These are phyloP conservation scores for Phytophthora kernoviae DNA, from an alignment of 352 stramenopile genomes.

Conservation along the genomic window DNA sequence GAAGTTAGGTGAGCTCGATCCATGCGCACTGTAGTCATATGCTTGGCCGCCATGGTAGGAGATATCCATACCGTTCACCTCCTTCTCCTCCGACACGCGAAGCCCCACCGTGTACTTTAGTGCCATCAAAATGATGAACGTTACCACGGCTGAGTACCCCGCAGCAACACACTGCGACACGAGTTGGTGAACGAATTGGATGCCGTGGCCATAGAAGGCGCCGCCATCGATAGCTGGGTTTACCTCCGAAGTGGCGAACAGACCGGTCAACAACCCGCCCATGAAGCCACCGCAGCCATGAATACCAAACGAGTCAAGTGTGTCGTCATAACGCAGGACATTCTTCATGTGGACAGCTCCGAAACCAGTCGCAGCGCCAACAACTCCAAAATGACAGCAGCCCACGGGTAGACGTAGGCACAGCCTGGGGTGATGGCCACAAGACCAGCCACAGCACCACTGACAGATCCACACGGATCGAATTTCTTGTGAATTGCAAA, in stretches of 20 bases:
- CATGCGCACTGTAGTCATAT: conserved; percentile 50
- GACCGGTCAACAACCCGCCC: conserved; percentile 66
- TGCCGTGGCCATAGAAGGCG: conserved; percentile 53
- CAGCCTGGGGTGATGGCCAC: conserved; percentile 75
- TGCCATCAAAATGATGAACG: conserved; percentile 69
- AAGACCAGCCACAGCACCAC: conserved; percentile 66
- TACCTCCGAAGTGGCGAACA: conserved; percentile 62
- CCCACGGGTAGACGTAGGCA: conserved; percentile 70
- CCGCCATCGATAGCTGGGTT: conserved; percentile 55
- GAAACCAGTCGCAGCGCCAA: conserved; percentile 59
- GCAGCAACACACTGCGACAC: conserved; percentile 57
- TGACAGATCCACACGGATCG: conserved; percentile 65
- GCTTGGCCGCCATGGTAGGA: conserved; percentile 66
- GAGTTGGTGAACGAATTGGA: conserved; percentile 57
- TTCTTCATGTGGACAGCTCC: conserved; percentile 65
- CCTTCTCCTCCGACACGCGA: conserved; percentile 73
- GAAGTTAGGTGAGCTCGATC: conserved; percentile 6
- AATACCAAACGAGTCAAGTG: conserved; percentile 77
- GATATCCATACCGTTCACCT: conserved; percentile 74
- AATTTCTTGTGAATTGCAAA: conserved; percentile 60
- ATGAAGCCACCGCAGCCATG: conserved; percentile 73
- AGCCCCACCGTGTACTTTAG: conserved; percentile 74
- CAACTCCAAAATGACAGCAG: conserved; percentile 74
- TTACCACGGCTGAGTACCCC: conserved; percentile 67
- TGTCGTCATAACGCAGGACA: conserved; percentile 72